These are phyloP conservation scores for Macadamia tetraphylla DNA, from an alignment of 164 flowering plant genomes.

Conservation along the genomic window DNA sequence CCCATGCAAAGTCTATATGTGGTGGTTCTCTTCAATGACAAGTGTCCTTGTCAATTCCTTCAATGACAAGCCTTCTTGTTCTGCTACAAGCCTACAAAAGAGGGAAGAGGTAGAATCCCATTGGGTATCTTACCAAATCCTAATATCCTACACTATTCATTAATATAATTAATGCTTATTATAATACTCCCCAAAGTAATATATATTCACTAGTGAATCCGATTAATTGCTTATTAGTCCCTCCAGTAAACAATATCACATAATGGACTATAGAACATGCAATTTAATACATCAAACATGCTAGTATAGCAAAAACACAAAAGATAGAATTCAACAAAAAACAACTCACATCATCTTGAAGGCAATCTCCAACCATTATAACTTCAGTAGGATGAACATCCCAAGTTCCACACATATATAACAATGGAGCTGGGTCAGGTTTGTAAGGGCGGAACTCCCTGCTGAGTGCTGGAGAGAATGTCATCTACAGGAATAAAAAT, in stretches of 20 bases:
- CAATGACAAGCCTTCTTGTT: too few relatives aligned
- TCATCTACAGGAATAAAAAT: conserved; percentile 39
- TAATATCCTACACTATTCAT: too few relatives aligned
- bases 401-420: conserved; percentile 88
- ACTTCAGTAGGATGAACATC: conserved; percentile 72
- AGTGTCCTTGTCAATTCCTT: too few relatives aligned
- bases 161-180: too few relatives aligned
- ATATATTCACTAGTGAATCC: too few relatives aligned
- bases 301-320: background rate
- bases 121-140: too few relatives aligned
- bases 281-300: background rate
- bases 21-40: too few relatives aligned
- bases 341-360: conserved; percentile 82
- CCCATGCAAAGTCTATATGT: too few relatives aligned
- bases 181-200: too few relatives aligned
- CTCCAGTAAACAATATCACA: background rate
- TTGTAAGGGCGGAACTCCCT: conserved; percentile 90
- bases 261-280: background rate
- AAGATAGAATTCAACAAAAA: background rate
- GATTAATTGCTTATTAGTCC: too few relatives aligned
- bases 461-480: conserved; percentile 81
- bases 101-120: too few relatives aligned
- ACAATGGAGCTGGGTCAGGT: conserved; percentile 87
- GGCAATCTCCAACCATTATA: conserved; percentile 94
- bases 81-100: too few relatives aligned